Conservation (phyloP, 83 land plant genomes). For the Isoetes engelmannii region DNA sequence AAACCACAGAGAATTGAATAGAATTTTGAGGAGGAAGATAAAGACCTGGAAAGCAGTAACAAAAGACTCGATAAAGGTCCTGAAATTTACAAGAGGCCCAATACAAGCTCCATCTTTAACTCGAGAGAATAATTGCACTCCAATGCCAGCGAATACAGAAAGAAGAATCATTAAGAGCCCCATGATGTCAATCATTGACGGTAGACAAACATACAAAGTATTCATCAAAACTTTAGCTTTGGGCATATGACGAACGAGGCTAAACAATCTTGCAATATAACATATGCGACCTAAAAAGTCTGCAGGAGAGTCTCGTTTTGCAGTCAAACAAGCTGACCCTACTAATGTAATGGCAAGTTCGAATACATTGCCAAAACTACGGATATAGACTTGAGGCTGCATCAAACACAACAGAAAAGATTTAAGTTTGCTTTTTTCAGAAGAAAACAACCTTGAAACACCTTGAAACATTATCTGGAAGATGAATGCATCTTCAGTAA, state of each 20-base stretch:
- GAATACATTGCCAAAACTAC: background rate
- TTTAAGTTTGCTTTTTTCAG: no score
- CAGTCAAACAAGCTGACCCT: constrained; percentile 2
- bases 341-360: background rate
- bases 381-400: no score
- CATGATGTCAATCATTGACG: constrained; percentile 30
- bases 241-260: constrained; percentile 30
- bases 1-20: background rate
- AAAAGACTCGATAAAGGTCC: constrained; percentile 19
- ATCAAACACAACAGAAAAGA: no score
- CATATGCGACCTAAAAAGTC: constrained; percentile 8
- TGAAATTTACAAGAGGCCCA: constrained; percentile 20
- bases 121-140: constrained; percentile 23
- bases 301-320: background rate
- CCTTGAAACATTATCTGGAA: no score
- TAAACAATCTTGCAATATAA: constrained; percentile 20
- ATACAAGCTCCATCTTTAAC: constrained; percentile 28
- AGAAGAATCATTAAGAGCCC: constrained; percentile 24
- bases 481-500: no score
- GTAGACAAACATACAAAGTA: constrained; percentile 29
- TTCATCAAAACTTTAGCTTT: constrained; percentile 17
- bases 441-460: no score
- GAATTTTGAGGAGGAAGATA: background rate
- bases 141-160: constrained; percentile 21
- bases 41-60: constrained; percentile 36